phyloP scores from a whole-genome alignment of 768 basidiomycete genomes.

The Neoboletus subvelutipes region DNA sequence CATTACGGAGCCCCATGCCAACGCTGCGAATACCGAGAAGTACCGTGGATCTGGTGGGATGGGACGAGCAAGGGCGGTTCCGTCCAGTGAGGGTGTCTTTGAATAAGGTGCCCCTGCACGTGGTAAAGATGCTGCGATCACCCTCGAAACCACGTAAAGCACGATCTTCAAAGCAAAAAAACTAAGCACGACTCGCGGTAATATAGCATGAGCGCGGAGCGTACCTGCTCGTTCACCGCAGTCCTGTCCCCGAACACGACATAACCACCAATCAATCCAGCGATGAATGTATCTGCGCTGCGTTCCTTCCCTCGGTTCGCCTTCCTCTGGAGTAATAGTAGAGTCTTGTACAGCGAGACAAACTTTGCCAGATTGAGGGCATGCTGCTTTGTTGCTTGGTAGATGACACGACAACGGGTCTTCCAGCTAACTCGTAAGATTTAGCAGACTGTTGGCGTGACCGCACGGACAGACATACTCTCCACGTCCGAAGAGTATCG shows the following conservation, averaged over 20 bases:
- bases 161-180: conserved; percentile 71
- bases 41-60: conserved; percentile 81
- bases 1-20: conserved; percentile 97
- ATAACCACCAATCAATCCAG: conserved; percentile 91
- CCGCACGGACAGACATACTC: conserved; percentile 54
- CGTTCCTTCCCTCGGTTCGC: conserved; percentile 81
- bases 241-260: conserved; percentile 82
- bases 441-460: conserved; percentile 8
- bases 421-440: conserved; percentile 55
- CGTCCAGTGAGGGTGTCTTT: conserved; percentile 40
- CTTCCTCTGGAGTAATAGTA: conserved; percentile 81
- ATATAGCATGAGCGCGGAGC: conserved; percentile 22
- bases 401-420: conserved; percentile 65
- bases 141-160: conserved; percentile 91
- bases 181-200: conserved; percentile 5
- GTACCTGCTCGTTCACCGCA: conserved; percentile 89
- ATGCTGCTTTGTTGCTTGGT: conserved; percentile 85
- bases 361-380: conserved; percentile 92
- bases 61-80: conserved; percentile 53
- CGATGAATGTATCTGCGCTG: conserved; percentile 82
- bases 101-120: conserved; percentile 62
- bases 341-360: conserved; percentile 87
- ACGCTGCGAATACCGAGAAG: conserved; percentile 84
- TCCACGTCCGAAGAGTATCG: conserved; percentile 88
- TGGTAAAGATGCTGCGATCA: conserved; percentile 88